phyloP scores from a whole-genome alignment of 441 rosid species.

The Aquilaria agallochum region DNA sequence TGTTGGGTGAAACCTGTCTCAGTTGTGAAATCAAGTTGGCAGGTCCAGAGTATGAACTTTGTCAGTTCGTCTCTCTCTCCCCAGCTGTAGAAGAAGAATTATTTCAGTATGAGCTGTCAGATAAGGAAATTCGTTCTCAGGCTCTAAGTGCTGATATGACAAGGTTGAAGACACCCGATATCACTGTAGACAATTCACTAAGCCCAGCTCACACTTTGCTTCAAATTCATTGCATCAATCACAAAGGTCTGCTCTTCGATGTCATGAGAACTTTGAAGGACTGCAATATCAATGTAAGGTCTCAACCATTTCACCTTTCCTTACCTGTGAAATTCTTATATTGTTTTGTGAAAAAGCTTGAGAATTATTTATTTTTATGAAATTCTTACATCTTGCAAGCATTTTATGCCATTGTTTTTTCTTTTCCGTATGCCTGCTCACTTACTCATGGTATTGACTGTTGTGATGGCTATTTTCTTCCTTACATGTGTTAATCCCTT shows the following conservation, averaged over 20 bases:
- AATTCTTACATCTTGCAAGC: neutral
- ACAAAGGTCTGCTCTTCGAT: constrained; percentile 81
- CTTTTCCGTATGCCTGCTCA: neutral
- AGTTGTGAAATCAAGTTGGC: constrained; percentile 73
- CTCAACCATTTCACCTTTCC: no score
- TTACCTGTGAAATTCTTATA: no score
- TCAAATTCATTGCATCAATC: constrained; percentile 64
- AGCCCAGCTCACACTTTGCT: constrained; percentile 79
- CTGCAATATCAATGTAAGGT: constrained; percentile 61
- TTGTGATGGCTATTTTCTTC: no score
- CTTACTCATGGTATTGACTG: neutral
- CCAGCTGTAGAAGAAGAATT: constrained; percentile 58
- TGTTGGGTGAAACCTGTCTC: constrained; percentile 68
- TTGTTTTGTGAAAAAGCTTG: no score
- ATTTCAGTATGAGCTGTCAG: constrained; percentile 43
- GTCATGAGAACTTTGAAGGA: constrained; percentile 78
- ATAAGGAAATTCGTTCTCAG: constrained; percentile 44
- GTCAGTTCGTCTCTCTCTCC: constrained; percentile 55
- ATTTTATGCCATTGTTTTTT: neutral
- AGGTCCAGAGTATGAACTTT: constrained; percentile 57
- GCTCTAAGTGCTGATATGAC: constrained; percentile 63
- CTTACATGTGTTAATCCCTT: no score
- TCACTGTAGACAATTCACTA: constrained; percentile 59
- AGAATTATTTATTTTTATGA: no score
- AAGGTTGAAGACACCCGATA: constrained; percentile 46